Evolutionary conservation across 2,329 filamentous ascomycete species (phyloP), one percentile per base, ranked within the genome.

Genomic region (Pseudogymnoascus sp.): DNA sequence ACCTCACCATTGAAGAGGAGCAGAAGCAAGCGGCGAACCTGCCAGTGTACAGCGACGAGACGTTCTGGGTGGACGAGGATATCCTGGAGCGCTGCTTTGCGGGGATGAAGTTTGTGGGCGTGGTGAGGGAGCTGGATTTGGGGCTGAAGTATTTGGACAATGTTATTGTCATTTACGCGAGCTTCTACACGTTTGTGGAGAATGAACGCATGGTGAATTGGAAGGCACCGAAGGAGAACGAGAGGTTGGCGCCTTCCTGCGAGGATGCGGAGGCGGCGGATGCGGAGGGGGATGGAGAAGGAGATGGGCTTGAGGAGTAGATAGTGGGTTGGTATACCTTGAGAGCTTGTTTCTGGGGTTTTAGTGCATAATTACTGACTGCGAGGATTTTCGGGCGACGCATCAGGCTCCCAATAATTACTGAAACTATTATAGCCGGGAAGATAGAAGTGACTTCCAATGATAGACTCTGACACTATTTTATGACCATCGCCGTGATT

Each of bases 131-230:
- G 63, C 73, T 90, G 23, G 81, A 81, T 65, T 79, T 79, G 23
- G 87, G 84, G 2, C 65, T 90, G 23, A 79, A 78, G 66, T 91
- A 88, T 71, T 82, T 92, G 71, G 87, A 86, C 70, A 74, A 78
- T 1, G 72, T 88, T 14, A 71, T 76, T 28, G 78, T 78, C 0
- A 71, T 87, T 10, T 81, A 82, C 63, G 84, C 84, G 2, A 82
- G 81, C 0, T 90, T 89, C 70, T 84, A 89, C 70, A 81, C 78
- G 0, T 84, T 84, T 63, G 75, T 92, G 25, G 81, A 83, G 0
- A 90, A 92, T 71, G 83, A 87, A 67, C 76, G 89, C 67, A 89
- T 92, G 86, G 69, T 79, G 21, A 73, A 79, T 16, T 92, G 83
- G 80, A 89, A 85, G 72, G 75, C 81, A 23, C 86, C 87, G 0